Evolutionary conservation across 768 basidiomycete genomes (phyloP).

Genomic region (Pleurotus giganteus): DNA sequence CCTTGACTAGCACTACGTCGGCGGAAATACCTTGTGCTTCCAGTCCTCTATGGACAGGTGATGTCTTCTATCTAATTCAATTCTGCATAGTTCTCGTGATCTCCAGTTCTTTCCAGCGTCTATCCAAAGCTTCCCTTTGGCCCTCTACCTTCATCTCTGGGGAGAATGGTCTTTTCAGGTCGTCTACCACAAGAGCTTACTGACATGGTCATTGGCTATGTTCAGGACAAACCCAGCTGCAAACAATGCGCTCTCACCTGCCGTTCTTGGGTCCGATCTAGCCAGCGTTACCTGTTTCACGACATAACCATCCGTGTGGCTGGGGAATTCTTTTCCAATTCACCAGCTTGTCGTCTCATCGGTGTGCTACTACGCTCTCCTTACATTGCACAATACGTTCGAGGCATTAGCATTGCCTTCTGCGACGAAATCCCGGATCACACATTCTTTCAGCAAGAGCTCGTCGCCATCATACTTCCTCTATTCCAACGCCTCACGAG

Average conservation of each 20-base stretch:
- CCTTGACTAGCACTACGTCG: too few species aligned
- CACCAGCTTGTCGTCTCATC: not conserved
- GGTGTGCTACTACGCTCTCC: not conserved
- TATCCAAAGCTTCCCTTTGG: too few species aligned
- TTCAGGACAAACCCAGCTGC: not conserved
- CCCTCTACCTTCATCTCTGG: not conserved
- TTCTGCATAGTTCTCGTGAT: too few species aligned
- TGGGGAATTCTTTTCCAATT: too few species aligned
- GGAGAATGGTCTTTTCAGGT: too few species aligned
- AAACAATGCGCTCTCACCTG: slow-evolving; percentile 1
- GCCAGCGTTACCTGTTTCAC: not conserved
- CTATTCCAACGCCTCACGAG: too few species aligned
- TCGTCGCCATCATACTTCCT: not conserved
- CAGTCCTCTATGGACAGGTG: too few species aligned
- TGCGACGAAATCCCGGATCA: not conserved
- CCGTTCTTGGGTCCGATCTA: not conserved
- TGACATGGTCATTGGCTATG: not conserved
- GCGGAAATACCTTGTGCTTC: too few species aligned
- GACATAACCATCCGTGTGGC: too few species aligned
- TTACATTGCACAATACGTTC: not conserved
- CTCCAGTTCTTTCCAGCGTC: too few species aligned
- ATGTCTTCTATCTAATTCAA: too few species aligned
- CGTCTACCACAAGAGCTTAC: not conserved
- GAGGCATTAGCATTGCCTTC: not conserved
- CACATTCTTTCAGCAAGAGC: not conserved